Base-by-base conservation (phyloP, 2,329 filamentous ascomycete genomes). In the Aspergillus sp. region DNA sequence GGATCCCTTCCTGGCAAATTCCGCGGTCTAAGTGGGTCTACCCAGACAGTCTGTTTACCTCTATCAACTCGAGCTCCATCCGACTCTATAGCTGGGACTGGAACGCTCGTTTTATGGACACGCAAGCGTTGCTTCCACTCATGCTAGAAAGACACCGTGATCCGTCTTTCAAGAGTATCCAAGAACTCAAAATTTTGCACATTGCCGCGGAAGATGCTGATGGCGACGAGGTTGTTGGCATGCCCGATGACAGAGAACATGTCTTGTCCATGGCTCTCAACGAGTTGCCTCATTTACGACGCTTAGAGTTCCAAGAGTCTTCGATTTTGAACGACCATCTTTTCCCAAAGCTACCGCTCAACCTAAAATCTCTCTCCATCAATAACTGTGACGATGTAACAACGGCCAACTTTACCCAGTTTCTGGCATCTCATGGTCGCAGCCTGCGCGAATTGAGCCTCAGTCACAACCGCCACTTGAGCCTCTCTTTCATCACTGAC, bases 301-400 rank as follows among this genome's bases (percentile, higher is more conserved):
- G 88, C 58, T 79, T 97, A 11, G 82, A 88, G 1, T 88, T 97
- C 66, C 87, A 93, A 70, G 89, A 89, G 7, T 96, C 89, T 48
- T 89, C 88, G 3, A 82, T 91, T 38, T 84, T 92, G 61, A 90
- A 90, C 70, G 84, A 87, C 7, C 80, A 82, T 8, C 81, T 96
- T 19, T 79, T 97, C n/a, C 82, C 85, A 1, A 80, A 86, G 4
- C 78, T 97, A 7, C 92, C 93, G 0, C 82, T 79, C 11, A 84
- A 80, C 3, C 81, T 98, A 22, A 79, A 83, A 50, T 85, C 86
- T 50, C 81, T 98, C 3, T 89, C 89, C 65, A 80, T 97, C 17
- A 86, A 88, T 66, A 94, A 95, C 68, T 97, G 93, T 71, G 89
- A 89, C 77, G 87, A 91, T 64, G 77, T 97, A 9, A 87, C 83